Evolutionary conservation across 2,329 filamentous ascomycete genomes (phyloP), one percentile per base, ranked within the genome.

Genomic region (Xylaria sp.): DNA sequence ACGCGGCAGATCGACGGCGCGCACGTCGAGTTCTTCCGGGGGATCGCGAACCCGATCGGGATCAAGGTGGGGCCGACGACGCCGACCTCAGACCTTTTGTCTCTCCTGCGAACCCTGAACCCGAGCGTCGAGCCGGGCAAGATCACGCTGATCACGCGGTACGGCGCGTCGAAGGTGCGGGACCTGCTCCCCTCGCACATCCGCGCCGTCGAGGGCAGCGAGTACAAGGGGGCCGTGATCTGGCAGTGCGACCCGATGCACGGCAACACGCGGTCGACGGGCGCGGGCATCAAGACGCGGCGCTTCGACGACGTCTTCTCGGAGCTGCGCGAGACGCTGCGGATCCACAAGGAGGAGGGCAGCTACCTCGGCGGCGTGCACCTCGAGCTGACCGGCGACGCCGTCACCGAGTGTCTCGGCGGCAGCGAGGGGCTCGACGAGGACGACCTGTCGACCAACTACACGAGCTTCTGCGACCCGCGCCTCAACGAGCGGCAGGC

Each of bases 161-260:
- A 98, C 82, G 96, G 96, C 68, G 92, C 93, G 17, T 83, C 84
- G 50, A 92, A 92, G 73, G 93, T 99, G 50, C 84, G 88, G 58
- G 81, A 86, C 4, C 88, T 97, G 70, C 87, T 99, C 0, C 93
- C 94, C 0, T 85, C 83, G 8, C 96, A 98, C 81, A 98, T 99
- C 78, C 89, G 92, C 73, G 93, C 93, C 45, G 95, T 99, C 30
- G 92, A 96, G 79, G 86, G 86, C 74, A 94, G 92, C 65, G 93
- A 90, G 80, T 89, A 89, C 80, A 79, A 80, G 55, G 80, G 84
- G 59, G 82, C 81, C 24, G 93, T 97, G 3, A 93, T 98, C 74
- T 98, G 95, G 95, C 96, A 98, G 82, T 98, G 95, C 82, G 96
- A 99, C 81, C 96, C 96, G 24, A 99, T 99, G 96, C 96, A 99